Percentiles rank a stretch among this genome's conserved stretches.
phyloP scores from a whole-genome alignment of 495 filamentous ascomycete species.

The Extremus antarcticus region DNA sequence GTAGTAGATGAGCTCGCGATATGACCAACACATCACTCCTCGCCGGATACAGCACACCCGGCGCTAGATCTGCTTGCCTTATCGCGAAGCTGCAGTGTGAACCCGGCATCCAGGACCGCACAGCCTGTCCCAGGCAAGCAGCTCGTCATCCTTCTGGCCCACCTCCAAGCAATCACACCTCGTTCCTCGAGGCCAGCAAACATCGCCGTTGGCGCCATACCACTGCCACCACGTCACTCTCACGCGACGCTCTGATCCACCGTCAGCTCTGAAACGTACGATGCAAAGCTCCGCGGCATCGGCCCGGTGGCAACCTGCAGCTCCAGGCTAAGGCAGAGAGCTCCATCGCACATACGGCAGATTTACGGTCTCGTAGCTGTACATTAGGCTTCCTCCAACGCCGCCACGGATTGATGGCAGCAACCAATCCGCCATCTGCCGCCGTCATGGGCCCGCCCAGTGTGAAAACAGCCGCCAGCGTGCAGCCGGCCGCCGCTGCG shows the following conservation, averaged over 20 bases:
- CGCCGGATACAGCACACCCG: too few relatives aligned
- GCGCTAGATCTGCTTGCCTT: too few relatives aligned
- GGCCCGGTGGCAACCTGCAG: neutral
- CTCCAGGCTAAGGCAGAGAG: neutral
- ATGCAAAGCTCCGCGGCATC: neutral
- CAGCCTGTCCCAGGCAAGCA: neutral
- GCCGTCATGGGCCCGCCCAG: neutral
- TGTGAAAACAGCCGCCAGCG: conserved; percentile 21
- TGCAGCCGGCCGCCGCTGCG: conserved; percentile 34
- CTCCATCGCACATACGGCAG: neutral
- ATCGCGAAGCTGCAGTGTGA: neutral
- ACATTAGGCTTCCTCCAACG: too few relatives aligned
- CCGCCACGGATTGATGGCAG: neutral
- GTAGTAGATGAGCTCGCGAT: too few relatives aligned
- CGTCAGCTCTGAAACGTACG: neutral
- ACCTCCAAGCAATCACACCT: neutral
- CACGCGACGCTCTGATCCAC: too few relatives aligned
- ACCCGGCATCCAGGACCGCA: neutral
- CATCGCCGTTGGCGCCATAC: too few relatives aligned
- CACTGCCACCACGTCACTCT: too few relatives aligned
- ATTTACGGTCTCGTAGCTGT: too few relatives aligned
- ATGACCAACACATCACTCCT: too few relatives aligned
- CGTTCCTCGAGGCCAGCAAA: too few relatives aligned
- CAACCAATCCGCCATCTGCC: conserved; percentile 9
- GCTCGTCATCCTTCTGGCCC: neutral